Conservation (phyloP, 371 early-diverging fungal genomes). For the Mucor lusitanicus region DNA sequence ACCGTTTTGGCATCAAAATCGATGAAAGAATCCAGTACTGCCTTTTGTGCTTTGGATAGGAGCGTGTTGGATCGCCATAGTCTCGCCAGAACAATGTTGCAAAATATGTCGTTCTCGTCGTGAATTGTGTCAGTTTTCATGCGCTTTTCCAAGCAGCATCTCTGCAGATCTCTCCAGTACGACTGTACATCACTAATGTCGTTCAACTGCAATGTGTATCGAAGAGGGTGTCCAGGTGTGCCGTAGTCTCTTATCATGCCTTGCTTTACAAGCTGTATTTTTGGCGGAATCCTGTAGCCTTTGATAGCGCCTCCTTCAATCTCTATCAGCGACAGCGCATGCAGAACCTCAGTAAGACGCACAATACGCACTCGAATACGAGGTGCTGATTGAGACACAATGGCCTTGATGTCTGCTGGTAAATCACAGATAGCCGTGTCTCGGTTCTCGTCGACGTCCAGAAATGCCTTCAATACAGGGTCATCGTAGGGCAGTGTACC, state of each 20-base stretch:
- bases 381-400: background rate
- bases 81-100: background rate
- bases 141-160: background rate
- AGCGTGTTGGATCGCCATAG: background rate
- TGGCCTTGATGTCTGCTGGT: conserved; percentile 8
- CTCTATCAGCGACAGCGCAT: conserved; percentile 5
- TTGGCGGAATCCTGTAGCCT: background rate
- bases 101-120: conserved; percentile 4
- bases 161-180: conserved; percentile 15
- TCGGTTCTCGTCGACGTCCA: background rate
- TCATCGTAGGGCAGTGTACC: conserved; percentile 9
- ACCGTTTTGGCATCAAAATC: conserved; percentile 1
- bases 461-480: background rate
- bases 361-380: background rate
- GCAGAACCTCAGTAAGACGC: background rate
- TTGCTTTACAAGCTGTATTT: background rate
- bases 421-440: background rate
- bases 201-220: background rate
- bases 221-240: background rate
- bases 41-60: conserved; percentile 7
- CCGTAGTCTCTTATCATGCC: conserved; percentile 6
- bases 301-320: background rate
- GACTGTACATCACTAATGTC: background rate
- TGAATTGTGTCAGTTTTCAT: background rate
- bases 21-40: conserved; percentile 7